A percentile compares a stretch with the other conserved stretches of the same genome.
Evolutionary conservation across 129 eudicot species (phyloP).

Genomic region (Lactuca saligna): DNA sequence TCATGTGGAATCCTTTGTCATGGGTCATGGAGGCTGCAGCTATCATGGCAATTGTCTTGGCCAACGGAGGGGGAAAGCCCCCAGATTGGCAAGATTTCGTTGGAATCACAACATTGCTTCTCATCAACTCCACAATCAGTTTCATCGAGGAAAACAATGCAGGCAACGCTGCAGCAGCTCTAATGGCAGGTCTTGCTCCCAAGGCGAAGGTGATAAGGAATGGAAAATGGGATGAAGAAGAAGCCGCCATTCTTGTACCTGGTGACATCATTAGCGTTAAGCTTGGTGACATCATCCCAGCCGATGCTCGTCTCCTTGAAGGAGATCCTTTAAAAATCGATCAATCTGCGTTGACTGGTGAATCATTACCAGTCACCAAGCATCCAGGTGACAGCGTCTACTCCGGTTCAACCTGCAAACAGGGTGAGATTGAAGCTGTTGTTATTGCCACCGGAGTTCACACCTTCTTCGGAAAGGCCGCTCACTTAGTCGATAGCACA

Average conservation of each 20-base stretch:
- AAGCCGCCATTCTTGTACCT: conserved; percentile 75
- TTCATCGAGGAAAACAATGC: conserved; percentile 91
- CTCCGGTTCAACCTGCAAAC: conserved; percentile 92
- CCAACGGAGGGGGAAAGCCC: conserved; percentile 90
- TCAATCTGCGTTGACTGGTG: conserved; percentile 91
- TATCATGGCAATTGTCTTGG: conserved; percentile 81
- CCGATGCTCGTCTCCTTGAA: conserved; percentile 87
- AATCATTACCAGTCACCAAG: conserved; percentile 80
- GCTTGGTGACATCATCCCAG: conserved; percentile 84
- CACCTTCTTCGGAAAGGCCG: conserved; percentile 93
- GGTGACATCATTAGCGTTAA: conserved; percentile 83
- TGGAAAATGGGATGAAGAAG: conserved; percentile 80
- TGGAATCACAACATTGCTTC: conserved; percentile 59
- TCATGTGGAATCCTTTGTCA: conserved; percentile 95
- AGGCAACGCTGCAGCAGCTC: conserved; percentile 88
- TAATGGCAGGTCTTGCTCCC: conserved; percentile 97
- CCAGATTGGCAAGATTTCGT: conserved; percentile 97
- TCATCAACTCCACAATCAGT: conserved; percentile 90
- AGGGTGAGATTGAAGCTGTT: conserved; percentile 90
- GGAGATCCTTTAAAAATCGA: conserved; percentile 88
- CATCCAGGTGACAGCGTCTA: conserved; percentile 66
- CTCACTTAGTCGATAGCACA: conserved; percentile 91
- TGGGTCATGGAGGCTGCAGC: conserved; percentile 97
- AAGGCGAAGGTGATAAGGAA: conserved; percentile 87
- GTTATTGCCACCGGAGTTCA: conserved; percentile 91